Evolutionary conservation across 2,329 filamentous ascomycete genomes (phyloP).

Genomic region (Penicillium sp.): DNA sequence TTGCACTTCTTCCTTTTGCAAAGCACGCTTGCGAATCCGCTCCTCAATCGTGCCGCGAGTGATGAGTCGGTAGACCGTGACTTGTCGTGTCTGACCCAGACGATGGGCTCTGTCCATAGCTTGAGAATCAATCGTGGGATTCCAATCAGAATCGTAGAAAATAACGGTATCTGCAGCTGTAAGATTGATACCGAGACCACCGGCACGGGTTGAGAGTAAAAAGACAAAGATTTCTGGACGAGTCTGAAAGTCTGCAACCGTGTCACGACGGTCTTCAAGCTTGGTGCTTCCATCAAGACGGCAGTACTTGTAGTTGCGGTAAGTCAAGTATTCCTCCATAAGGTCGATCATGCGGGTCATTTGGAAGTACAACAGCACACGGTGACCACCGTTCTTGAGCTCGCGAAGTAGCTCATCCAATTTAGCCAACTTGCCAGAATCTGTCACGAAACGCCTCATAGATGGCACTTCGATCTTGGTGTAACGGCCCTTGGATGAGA

Average conservation of each 20-base stretch:
- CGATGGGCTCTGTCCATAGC: conserved; percentile 99
- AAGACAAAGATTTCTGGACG: conserved; percentile 95
- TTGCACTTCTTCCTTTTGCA: conserved; percentile 98
- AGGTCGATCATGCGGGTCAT: conserved; percentile 99
- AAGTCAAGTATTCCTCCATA: conserved; percentile 98
- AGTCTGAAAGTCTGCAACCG: conserved; percentile 93
- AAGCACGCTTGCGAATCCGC: conserved; percentile 89
- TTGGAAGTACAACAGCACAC: conserved; percentile 97
- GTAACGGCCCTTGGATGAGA: conserved; percentile 77
- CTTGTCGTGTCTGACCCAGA: conserved; percentile 90
- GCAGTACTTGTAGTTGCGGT: conserved; percentile 98
- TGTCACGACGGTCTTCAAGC: conserved; percentile 92
- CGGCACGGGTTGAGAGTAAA: conserved; percentile 88
- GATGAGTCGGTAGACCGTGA: conserved; percentile 96
- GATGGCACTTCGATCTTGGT: conserved; percentile 90
- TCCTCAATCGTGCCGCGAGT: conserved; percentile 96
- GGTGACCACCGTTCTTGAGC: conserved; percentile 87
- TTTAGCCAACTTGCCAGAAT: conserved; percentile 92
- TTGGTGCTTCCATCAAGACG: conserved; percentile 96
- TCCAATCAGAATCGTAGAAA: conserved; percentile 99
- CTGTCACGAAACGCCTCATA: conserved; percentile 96
- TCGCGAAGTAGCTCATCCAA: conserved; percentile 81
- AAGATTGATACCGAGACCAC: conserved; percentile 96
- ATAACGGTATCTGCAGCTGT: conserved; percentile 97
- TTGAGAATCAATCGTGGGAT: conserved; percentile 96